These are phyloP conservation scores for Leucoagaricus sp. DNA, from an alignment of 1,284 basidiomycete genomes.

Conservation along the genomic window DNA sequence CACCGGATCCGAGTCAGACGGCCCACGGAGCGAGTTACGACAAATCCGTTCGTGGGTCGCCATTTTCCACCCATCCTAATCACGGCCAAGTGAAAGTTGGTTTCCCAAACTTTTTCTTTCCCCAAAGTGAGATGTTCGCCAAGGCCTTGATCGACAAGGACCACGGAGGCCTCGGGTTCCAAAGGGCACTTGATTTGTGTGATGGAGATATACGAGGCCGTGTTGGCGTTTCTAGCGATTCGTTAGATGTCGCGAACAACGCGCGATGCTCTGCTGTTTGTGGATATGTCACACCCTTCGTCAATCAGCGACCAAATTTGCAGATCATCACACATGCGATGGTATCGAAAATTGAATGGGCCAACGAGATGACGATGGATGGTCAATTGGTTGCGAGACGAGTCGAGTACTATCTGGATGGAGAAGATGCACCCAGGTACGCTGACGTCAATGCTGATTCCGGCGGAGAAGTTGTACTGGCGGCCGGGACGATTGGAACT, in stretches of 20 bases:
- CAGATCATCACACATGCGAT: conserved; percentile 24
- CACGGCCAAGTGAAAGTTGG: conserved; percentile 29
- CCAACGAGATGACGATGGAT: conserved; percentile 11
- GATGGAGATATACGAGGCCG: conserved; percentile 26
- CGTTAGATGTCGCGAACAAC: conserved; percentile 30
- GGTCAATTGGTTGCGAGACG: conserved; percentile 1
- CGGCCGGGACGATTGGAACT: conserved; percentile 31
- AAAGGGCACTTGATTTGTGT: conserved; percentile 24
- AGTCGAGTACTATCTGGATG: conserved; percentile 11
- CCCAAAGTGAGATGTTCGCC: conserved; percentile 27
- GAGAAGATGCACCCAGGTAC: neutral
- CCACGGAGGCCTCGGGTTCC: conserved; percentile 17
- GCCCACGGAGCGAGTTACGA: conserved; percentile 25
- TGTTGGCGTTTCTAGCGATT: conserved; percentile 29
- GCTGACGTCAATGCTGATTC: conserved; percentile 1
- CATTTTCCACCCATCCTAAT: neutral
- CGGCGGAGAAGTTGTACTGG: conserved; percentile 26
- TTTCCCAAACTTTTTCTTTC: conserved; percentile 32
- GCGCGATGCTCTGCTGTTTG: conserved; percentile 32
- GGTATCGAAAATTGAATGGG: conserved; percentile 27
- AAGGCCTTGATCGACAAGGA: conserved; percentile 18
- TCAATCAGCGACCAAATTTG: conserved; percentile 23
- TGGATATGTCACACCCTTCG: conserved; percentile 24
- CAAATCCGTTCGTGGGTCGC: conserved; percentile 25
- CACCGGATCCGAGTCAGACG: conserved; percentile 28